Conservation (phyloP, 495 filamentous ascomycete genomes). For the Talaromyces nanjingensis region DNA sequence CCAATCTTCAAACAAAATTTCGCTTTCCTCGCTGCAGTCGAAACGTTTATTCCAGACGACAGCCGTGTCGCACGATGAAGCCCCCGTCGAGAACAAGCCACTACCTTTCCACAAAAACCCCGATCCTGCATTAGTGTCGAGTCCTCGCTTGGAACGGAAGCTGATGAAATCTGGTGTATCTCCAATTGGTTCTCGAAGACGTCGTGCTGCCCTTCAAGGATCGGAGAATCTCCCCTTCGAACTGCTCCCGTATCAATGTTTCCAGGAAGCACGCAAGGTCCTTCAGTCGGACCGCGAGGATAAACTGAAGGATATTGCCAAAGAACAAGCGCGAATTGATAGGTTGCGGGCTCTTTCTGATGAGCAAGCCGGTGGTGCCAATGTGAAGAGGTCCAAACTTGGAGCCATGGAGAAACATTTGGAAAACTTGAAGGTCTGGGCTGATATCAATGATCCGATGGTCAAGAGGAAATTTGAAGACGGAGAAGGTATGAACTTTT, state of each 20-base stretch:
- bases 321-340: conserved; percentile 51
- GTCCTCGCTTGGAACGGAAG: conserved; percentile 50
- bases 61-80: conserved; percentile 29
- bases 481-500: conserved; percentile 59
- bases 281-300: conserved; percentile 72
- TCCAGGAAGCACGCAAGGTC: conserved; percentile 88
- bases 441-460: conserved; percentile 91
- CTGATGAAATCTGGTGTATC: conserved; percentile 51
- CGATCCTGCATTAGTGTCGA: conserved; percentile 45
- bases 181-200: conserved; percentile 74
- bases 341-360: conserved; percentile 51
- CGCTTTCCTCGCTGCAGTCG: conserved; percentile 26
- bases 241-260: conserved; percentile 90
- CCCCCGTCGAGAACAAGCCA: conserved; percentile 28
- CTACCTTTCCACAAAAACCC: conserved; percentile 32
- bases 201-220: conserved; percentile 65
- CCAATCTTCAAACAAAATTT: conserved; percentile 29
- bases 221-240: conserved; percentile 75
- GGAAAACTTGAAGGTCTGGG: conserved; percentile 77
- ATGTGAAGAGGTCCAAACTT: conserved; percentile 56
- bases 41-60: conserved; percentile 34
- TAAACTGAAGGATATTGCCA: conserved; percentile 63
- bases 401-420: conserved; percentile 65
- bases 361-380: conserved; percentile 52
- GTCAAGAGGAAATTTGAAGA: conserved; percentile 96